These are phyloP conservation scores for Penicillium desertorum DNA, from an alignment of 495 filamentous ascomycete genomes.

Conservation along the genomic window DNA sequence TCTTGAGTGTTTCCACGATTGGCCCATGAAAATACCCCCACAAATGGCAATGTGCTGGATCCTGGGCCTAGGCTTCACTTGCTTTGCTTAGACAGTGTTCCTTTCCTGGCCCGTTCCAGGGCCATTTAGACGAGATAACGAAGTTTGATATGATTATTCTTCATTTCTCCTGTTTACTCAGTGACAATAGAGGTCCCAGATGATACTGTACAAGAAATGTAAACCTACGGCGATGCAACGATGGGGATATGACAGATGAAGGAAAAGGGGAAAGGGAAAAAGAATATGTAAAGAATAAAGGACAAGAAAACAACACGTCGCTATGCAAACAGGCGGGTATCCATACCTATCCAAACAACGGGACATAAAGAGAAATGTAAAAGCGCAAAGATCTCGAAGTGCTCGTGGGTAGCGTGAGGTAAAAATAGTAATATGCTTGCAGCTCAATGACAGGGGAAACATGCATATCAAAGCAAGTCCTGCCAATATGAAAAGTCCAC, in stretches of 20 bases:
- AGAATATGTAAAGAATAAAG: slow-evolving; percentile 2
- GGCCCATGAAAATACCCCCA: slow-evolving; percentile 4
- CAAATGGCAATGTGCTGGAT: not conserved
- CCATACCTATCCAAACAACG: slow-evolving; percentile 27
- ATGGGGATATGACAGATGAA: slow-evolving; percentile 10
- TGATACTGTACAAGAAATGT: slow-evolving; percentile 22
- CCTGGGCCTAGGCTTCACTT: not conserved
- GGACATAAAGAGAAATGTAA: slow-evolving; percentile 14
- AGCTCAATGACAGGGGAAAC: slow-evolving; percentile 1
- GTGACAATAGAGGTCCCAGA: slow-evolving; percentile 2
- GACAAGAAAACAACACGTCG: slow-evolving; percentile 18
- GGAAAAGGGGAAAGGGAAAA: slow-evolving; percentile 4
- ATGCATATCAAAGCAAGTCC: slow-evolving; percentile 4
- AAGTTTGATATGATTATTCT: slow-evolving; percentile 11
- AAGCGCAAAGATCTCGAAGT: slow-evolving; percentile 13
- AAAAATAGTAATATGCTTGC: not conserved
- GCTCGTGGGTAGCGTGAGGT: slow-evolving; percentile 28
- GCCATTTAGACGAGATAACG: slow-evolving; percentile 21
- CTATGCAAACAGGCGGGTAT: slow-evolving; percentile 26
- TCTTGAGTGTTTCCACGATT: not conserved
- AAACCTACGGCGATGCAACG: slow-evolving; percentile 1
- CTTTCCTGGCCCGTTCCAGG: not conserved
- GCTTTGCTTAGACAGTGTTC: not conserved
- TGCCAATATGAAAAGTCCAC: slow-evolving; percentile 8
- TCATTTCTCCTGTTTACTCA: slow-evolving; percentile 7